Conservation (phyloP, 148 eudicot genomes). For the Rhododendron vialii region DNA sequence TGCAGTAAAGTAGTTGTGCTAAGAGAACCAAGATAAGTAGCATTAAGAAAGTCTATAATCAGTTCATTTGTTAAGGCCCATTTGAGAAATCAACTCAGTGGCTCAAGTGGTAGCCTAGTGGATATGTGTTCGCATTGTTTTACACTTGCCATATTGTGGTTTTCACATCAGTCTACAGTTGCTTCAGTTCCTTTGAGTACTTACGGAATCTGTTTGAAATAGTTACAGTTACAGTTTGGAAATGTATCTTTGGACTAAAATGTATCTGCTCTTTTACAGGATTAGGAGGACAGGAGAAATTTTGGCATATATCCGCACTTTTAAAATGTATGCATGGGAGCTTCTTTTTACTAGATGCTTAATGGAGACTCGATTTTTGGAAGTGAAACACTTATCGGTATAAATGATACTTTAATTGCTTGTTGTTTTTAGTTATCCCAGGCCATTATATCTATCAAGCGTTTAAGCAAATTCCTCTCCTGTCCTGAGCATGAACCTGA, state of each 20-base stretch:
- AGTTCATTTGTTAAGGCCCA: not conserved
- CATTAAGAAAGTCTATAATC: not conserved
- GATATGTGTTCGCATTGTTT: not conserved
- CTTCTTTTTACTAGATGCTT: constrained; percentile 72
- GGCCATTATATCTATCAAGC: constrained; percentile 77
- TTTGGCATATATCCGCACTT: constrained; percentile 65
- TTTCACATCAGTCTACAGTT: not conserved
- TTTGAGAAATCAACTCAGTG: not conserved
- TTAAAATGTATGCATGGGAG: constrained; percentile 99
- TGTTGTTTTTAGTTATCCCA: constrained; percentile 15
- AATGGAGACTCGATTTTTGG: constrained; percentile 76
- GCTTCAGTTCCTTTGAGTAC: not conserved
- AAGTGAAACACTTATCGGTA: constrained; percentile 75
- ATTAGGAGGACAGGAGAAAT: constrained; percentile 90
- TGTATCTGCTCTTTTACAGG: constrained; percentile 35
- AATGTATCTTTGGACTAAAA: not conserved
- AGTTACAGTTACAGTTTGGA: not conserved
- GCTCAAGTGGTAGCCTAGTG: not conserved
- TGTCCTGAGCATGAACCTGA: constrained; percentile 45
- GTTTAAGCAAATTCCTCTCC: constrained; percentile 76
- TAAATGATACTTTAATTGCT: constrained; percentile 15
- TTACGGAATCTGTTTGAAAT: not conserved
- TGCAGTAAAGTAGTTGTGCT: not conserved
- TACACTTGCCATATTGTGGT: not conserved
- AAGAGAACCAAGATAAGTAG: not conserved